Evolutionary conservation across 129 eudicot species (phyloP), one percentile per base, ranked within the genome.

Genomic region (Lactuca saligna): DNA sequence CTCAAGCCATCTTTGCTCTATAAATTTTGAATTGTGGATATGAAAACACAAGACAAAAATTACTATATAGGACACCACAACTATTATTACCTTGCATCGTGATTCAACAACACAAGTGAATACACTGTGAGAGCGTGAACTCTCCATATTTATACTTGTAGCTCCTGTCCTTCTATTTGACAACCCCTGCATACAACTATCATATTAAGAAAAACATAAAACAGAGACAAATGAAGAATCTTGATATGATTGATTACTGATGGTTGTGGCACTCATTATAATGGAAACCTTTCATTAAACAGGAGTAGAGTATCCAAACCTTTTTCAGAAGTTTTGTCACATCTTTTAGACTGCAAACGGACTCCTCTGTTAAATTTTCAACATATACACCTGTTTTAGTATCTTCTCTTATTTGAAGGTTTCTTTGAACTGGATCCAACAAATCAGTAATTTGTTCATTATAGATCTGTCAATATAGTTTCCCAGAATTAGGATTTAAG

Each of bases 101-200:
- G 99, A 93, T 87, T 93, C 99, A 77, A 93, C 95, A 74, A 86
- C 90, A 78, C 98, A 92, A 17, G 98, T 92, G 74, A 92, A 92
- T 7, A 92, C 98, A 79, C 98, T 89, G 74, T 93, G 99, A 64
- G 99, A 93, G 20, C 99, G 90, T 8, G 99, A 93, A 85, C 99
- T 93, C 79, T 93, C 99, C 75, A 90, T 82, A 75, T 93, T 93
- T 46, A 89, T 81, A 65, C 88, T 83, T 66, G 99, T 93, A 5
- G 97, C 83, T 31, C 97, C 91, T 1, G 85, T 93, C 72, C 95
- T 89, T 67, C 99, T 82, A 68, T 93, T 85, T 72, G 90, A 83
- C 83, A 93, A 77, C 15, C 99, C 99, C 99, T 93, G 86, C 62
- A 79, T 17, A 35, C 54, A 61, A 74, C 16, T 15, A 39, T 8